Evolutionary conservation across 805 yeast genomes (phyloP).

Genomic region (Tetrapisispora namnaoensis): DNA sequence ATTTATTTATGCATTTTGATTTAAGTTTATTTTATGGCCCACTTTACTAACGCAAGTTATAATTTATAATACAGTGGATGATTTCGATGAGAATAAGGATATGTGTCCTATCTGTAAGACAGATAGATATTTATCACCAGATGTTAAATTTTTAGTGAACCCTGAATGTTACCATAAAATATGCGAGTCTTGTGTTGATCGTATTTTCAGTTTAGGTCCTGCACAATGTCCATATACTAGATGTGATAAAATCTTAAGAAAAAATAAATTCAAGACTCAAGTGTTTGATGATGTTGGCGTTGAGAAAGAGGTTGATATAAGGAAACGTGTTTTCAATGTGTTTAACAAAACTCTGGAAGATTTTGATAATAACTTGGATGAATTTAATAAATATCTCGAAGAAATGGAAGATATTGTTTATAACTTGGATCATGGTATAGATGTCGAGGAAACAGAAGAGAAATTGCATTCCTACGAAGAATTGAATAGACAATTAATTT

Average conservation of each 20-base stretch:
- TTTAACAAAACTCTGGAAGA: slow-evolving; percentile 76
- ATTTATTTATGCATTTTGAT: no score
- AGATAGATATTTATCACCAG: slow-evolving; percentile 86
- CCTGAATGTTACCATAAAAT: slow-evolving; percentile 98
- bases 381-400: slow-evolving; percentile 72
- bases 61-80: slow-evolving; percentile 22
- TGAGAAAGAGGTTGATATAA: slow-evolving; percentile 85
- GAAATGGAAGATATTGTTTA: slow-evolving; percentile 72
- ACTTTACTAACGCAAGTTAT: background rate
- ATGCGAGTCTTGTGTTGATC: slow-evolving; percentile 93
- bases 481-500: slow-evolving; percentile 63
- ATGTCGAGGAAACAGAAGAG: slow-evolving; percentile 58
- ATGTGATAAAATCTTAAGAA: slow-evolving; percentile 79
- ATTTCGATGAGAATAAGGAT: slow-evolving; percentile 50
- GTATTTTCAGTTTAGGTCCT: slow-evolving; percentile 90
- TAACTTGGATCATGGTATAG: slow-evolving; percentile 61
- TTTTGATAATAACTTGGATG: slow-evolving; percentile 45
- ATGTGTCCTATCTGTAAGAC: slow-evolving; percentile 98
- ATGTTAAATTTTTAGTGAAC: slow-evolving; percentile 82
- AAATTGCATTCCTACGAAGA: slow-evolving; percentile 59
- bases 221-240: slow-evolving; percentile 93
- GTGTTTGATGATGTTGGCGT: slow-evolving; percentile 83
- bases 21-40: background rate
- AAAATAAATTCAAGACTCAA: slow-evolving; percentile 85
- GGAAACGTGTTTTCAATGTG: slow-evolving; percentile 65